phyloP scores from a whole-genome alignment of 306 rosid species.

The Malus fusca region DNA sequence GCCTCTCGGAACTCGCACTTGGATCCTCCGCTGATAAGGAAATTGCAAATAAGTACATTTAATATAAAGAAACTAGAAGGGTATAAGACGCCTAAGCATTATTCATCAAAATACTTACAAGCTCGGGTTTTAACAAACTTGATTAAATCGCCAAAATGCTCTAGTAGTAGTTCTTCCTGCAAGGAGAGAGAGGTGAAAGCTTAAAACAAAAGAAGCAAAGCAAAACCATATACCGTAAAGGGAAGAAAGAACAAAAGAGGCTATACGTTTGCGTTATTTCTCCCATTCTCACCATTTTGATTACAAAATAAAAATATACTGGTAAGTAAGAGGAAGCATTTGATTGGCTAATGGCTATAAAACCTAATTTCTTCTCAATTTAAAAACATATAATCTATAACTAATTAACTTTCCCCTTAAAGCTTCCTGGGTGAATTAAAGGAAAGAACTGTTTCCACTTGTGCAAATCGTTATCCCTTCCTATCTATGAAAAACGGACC shows the following conservation, averaged over 20 bases:
- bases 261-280: not conserved
- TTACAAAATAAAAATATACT: no score
- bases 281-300: not conserved
- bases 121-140: slow-evolving; percentile 89
- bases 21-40: slow-evolving; percentile 76
- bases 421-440: not conserved
- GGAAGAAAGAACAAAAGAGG: not conserved
- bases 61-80: not conserved
- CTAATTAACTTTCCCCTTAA: not conserved
- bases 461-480: not conserved
- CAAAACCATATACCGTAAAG: not conserved
- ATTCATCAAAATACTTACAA: slow-evolving; percentile 46
- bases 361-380: not conserved
- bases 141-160: slow-evolving; percentile 71
- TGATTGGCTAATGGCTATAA: not conserved
- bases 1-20: slow-evolving; percentile 47
- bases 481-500: not conserved
- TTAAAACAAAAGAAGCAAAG: slow-evolving; percentile 15
- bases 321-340: not conserved
- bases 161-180: slow-evolving; percentile 94
- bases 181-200: slow-evolving; percentile 15
- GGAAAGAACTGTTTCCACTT: not conserved
- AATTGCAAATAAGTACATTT: slow-evolving; percentile 13
- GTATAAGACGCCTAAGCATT: slow-evolving; percentile 5
- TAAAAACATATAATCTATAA: not conserved